These are phyloP conservation scores for Mycena vitilis DNA, from an alignment of 768 basidiomycete genomes.

Conservation along the genomic window DNA sequence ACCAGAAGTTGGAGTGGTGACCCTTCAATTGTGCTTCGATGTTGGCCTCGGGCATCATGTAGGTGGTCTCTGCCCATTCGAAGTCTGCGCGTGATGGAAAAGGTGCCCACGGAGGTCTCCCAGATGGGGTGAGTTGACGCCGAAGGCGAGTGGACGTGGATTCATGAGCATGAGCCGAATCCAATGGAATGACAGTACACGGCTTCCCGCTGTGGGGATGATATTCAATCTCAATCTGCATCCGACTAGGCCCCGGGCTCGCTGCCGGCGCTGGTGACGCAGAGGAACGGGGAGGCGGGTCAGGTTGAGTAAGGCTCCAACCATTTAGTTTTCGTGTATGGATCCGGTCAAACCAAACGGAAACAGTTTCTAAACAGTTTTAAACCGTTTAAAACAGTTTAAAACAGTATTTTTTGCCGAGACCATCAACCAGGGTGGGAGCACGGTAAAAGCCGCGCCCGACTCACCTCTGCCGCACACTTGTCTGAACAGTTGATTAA, in stretches of 20 bases:
- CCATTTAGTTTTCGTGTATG: too few relatives aligned
- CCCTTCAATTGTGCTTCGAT: constrained; percentile 23
- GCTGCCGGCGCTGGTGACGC: neutral
- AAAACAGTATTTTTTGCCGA: too few relatives aligned
- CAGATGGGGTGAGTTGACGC: constrained; percentile 2
- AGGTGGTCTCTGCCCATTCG: constrained; percentile 25
- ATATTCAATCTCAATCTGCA: constrained; percentile 27
- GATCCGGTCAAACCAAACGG: too few relatives aligned
- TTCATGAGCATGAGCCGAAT: neutral
- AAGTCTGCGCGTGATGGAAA: constrained; percentile 25
- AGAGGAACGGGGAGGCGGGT: neutral
- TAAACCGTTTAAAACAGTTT: too few relatives aligned
- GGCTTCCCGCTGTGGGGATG: constrained; percentile 26
- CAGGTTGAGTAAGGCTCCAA: too few relatives aligned
- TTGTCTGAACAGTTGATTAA: too few relatives aligned
- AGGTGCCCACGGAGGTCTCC: constrained; percentile 28
- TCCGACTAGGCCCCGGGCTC: neutral
- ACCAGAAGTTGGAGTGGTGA: constrained; percentile 26
- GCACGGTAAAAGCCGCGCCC: too few relatives aligned
- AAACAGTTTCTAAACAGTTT: too few relatives aligned
- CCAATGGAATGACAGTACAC: constrained; percentile 11
- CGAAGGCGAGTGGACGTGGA: constrained; percentile 5
- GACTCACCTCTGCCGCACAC: too few relatives aligned
- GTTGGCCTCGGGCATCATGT: neutral
- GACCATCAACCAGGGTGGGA: too few relatives aligned